Evolutionary conservation across 305 asterid species (phyloP).

Genomic region (Solanum hybrid): DNA sequence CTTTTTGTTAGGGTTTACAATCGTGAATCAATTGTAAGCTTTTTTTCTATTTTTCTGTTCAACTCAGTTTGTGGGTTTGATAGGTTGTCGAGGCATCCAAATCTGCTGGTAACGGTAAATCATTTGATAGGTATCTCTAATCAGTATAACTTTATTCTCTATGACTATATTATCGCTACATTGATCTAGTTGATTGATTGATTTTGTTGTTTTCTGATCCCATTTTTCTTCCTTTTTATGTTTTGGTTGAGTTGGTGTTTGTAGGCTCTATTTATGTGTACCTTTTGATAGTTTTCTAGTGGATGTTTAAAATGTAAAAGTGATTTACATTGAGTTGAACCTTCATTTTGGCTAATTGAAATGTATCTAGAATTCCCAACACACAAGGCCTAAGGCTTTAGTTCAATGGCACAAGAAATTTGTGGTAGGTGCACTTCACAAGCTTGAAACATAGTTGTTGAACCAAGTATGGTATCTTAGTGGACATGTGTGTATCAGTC

Average conservation of each 20-base stretch:
- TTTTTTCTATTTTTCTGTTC: too few species aligned
- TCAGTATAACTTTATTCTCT: too few species aligned
- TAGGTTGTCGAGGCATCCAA: too few species aligned
- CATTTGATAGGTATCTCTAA: too few species aligned
- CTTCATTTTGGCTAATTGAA: background rate
- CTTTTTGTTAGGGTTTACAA: too few species aligned
- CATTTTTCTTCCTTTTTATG: background rate
- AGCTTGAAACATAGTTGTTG: background rate
- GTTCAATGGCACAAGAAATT: background rate
- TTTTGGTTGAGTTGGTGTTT: background rate
- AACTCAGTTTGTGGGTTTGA: too few species aligned
- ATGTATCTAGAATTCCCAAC: background rate
- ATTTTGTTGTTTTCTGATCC: background rate
- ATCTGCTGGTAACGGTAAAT: too few species aligned
- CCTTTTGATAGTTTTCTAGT: background rate
- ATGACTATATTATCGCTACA: background rate
- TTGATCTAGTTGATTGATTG: background rate
- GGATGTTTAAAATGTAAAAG: background rate
- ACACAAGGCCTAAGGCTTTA: background rate
- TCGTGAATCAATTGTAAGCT: too few species aligned
- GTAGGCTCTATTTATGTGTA: background rate
- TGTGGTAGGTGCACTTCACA: background rate
- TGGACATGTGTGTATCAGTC: background rate
- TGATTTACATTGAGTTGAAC: background rate
- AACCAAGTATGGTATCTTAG: background rate